Evolutionary conservation across 2,329 filamentous ascomycete genomes (phyloP).

Genomic region (Hypoxylon sp.): DNA sequence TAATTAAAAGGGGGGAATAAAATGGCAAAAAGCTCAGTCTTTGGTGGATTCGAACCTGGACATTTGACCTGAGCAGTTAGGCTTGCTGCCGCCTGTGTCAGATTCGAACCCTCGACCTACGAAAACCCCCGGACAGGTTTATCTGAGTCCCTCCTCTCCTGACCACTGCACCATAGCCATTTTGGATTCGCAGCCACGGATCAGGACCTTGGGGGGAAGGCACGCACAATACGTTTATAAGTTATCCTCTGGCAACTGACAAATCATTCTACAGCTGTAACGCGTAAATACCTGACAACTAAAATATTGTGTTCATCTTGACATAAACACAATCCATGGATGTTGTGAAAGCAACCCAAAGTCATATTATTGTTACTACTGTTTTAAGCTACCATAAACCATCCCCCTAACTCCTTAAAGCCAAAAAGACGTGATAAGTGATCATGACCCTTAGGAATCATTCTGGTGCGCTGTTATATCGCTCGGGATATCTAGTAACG

Average conservation of each 20-base stretch:
- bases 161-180: not conserved
- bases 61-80: not conserved
- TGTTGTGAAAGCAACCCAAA: not conserved
- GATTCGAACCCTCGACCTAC: not conserved
- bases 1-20: no score
- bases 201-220: not conserved
- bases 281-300: not conserved
- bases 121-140: conserved; percentile 4
- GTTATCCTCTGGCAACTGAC: not conserved
- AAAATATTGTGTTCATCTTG: not conserved
- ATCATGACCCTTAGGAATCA: conserved; percentile 1
- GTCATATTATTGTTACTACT: conserved; percentile 9
- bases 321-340: not conserved
- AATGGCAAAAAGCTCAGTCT: not conserved
- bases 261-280: not conserved
- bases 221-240: not conserved
- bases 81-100: not conserved
- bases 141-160: not conserved
- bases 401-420: not conserved
- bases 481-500: not conserved
- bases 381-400: not conserved
- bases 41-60: not conserved
- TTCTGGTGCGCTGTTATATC: not conserved
- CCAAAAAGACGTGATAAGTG: not conserved
- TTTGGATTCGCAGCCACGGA: not conserved